Evolutionary conservation across 2,329 filamentous ascomycete species (phyloP), one percentile per base, ranked within the genome.

Genomic region (Trichoderma afroharzianum): DNA sequence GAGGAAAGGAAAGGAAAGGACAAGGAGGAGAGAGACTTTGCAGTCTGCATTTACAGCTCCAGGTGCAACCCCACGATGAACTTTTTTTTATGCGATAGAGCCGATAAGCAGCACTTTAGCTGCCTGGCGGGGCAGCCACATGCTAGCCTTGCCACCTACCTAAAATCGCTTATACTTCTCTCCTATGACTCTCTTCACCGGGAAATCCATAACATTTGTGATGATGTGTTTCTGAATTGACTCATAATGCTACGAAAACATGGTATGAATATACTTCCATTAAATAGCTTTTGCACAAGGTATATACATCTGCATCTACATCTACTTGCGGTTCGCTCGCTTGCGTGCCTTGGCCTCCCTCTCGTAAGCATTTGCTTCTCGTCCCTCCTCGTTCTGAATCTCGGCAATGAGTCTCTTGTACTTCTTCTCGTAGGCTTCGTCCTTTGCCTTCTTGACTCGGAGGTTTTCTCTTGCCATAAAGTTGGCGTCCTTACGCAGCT

Each of bases 361-460:
- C 83, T 97, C 95, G 87, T 98, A 98, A 63, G 88, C 88, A 82
- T 98, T 98, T 57, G 90, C 87, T 81, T 96, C 95, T 72, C 87
- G 85, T 1, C 95, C 95, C 81, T 98, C 96, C 83, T 97, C 92
- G 76, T 92, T 93, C 84, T 99, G 95, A 77, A 99, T 98, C 87
- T 98, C 95, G 11, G 95, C 93, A 76, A 98, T 90, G 73, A 99
- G 86, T 75, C 92, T 89, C 86, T 92, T 93, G 85, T 95, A 97
- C 88, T 98, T 98, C 86, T 93, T 93, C 86, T 98, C 95, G 86
- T 99, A 98, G 75, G 93, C 94, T 71, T 89, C 90, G 85, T 98
- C 96, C 84, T 90, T 91, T 84, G 93, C 93, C 87, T 95, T 97
- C 90, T 98, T 98, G 85, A 97, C 87, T 77, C 90, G 88, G 78